phyloP scores from a whole-genome alignment of 345 rosid genomes.

The Populus pruinosa region DNA sequence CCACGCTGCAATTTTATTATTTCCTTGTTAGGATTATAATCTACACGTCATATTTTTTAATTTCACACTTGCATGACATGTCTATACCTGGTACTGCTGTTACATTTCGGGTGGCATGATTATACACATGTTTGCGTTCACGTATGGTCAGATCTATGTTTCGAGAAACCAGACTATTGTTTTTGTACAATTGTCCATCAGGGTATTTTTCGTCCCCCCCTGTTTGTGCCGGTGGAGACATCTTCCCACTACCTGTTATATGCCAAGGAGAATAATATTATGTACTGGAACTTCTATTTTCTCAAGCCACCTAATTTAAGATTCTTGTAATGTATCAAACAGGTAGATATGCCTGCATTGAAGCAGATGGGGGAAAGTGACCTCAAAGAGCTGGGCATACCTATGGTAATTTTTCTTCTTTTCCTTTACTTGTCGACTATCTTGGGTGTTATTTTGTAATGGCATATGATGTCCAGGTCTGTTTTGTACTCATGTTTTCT shows the following conservation, averaged over 20 bases:
- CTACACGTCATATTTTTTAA: background rate
- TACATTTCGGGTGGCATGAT: background rate
- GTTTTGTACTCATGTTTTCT: background rate
- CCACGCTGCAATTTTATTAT: background rate
- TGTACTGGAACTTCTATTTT: background rate
- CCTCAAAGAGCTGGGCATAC: slow-evolving; percentile 89
- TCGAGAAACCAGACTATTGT: slow-evolving; percentile 1
- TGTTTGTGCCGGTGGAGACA: background rate
- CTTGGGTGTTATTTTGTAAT: background rate
- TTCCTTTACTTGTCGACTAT: slow-evolving; percentile 1
- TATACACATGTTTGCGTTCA: background rate
- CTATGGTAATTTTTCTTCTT: slow-evolving; percentile 60
- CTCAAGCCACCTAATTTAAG: slow-evolving; percentile 4
- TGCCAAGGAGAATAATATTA: background rate
- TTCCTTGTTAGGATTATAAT: background rate
- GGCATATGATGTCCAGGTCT: background rate
- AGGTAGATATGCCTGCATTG: slow-evolving; percentile 90
- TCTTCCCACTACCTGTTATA: background rate
- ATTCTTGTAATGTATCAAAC: slow-evolving; percentile 24
- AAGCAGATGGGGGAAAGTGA: slow-evolving; percentile 93
- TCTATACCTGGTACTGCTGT: background rate
- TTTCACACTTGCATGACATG: background rate
- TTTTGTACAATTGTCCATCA: background rate
- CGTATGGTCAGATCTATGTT: background rate
- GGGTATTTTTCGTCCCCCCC: background rate